Base-by-base conservation (phyloP, 2,329 filamentous ascomycete species). In the Thelonectria rubi region DNA sequence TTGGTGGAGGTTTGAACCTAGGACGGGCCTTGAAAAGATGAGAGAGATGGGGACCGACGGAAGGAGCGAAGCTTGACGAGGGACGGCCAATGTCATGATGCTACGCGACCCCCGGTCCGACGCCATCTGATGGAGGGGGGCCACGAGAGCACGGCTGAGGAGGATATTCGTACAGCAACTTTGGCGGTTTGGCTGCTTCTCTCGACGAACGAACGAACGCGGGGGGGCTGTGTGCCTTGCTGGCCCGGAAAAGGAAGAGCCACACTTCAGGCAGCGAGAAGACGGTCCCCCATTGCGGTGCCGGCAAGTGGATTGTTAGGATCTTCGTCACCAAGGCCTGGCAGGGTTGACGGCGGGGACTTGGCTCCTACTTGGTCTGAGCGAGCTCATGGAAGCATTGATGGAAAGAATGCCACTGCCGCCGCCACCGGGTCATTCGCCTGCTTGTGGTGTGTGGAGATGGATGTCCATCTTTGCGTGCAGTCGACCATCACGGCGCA, bases 231-330 rank as follows among this genome's bases (percentile, higher is more conserved):
- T 55, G 43, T 48, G 32, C 46, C 43, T 48, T 47, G 43, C 34
- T 49, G 48, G 51, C 46, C n/a, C 42, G 20, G 21, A 14, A 42
- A 37, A 32, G 37, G 45, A 34, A 52, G 40, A 20, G 42, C 42
- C 42, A 20, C 42, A 12, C 42, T 45, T 58, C 18, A 69, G 66
- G 66, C 66, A 69, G 62, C 66, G 58, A 56, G 43, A 61, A 45
- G 20, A 11, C 47, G 14, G 24, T 17, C 15, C 37, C n/a, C 47
- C 37, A 40, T 53, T 68, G 68, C 51, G 45, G 46, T 50, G 50
- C 37, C 48, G 45, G 14, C 21, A 55, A 34, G 24, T 61, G 59
- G 34, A 57, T 59, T 48, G 7, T 24, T 37, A 14, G 12, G 30
- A 45, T 52, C 47, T 40, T 60, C 57, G 48, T 45, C 42, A 42